phyloP scores from a whole-genome alignment of 2,329 filamentous ascomycete genomes.

The Talaromyces islandicus region DNA sequence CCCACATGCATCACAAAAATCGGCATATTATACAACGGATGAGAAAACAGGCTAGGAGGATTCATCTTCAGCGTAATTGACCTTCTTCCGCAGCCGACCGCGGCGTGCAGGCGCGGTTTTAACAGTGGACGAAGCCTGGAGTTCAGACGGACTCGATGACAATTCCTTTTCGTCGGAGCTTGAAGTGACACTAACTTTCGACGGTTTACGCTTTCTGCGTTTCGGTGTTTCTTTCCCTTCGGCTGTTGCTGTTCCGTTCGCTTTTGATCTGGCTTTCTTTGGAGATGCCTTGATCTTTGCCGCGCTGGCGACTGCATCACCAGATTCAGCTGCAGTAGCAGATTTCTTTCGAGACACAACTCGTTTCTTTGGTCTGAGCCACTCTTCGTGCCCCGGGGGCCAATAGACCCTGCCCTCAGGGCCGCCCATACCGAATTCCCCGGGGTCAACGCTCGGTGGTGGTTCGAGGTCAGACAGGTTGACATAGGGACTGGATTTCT shows the following conservation, averaged over 20 bases:
- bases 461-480: slow-evolving; percentile 40
- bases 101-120: slow-evolving; percentile 10
- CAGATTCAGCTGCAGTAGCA: slow-evolving; percentile 2
- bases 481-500: slow-evolving; percentile 36
- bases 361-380: slow-evolving; percentile 62
- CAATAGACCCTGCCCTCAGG: slow-evolving; percentile 78
- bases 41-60: slow-evolving; percentile 9
- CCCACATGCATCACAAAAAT: not conserved
- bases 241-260: not conserved
- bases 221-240: slow-evolving; percentile 13
- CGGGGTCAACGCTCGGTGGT: slow-evolving; percentile 49
- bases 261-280: not conserved
- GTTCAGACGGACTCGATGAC: not conserved
- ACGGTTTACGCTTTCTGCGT: slow-evolving; percentile 26
- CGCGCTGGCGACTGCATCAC: not conserved
- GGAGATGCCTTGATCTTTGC: not conserved
- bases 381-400: slow-evolving; percentile 85
- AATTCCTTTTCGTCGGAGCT: slow-evolving; percentile 19
- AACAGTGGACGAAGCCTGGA: not conserved
- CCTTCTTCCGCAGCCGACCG: slow-evolving; percentile 26
- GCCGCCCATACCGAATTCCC: slow-evolving; percentile 82
- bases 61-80: slow-evolving; percentile 30
- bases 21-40: not conserved
- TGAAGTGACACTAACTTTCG: slow-evolving; percentile 20
- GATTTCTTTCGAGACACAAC: slow-evolving; percentile 4